phyloP scores from a whole-genome alignment of 1,284 basidiomycete genomes.

The Boletus sp. region DNA sequence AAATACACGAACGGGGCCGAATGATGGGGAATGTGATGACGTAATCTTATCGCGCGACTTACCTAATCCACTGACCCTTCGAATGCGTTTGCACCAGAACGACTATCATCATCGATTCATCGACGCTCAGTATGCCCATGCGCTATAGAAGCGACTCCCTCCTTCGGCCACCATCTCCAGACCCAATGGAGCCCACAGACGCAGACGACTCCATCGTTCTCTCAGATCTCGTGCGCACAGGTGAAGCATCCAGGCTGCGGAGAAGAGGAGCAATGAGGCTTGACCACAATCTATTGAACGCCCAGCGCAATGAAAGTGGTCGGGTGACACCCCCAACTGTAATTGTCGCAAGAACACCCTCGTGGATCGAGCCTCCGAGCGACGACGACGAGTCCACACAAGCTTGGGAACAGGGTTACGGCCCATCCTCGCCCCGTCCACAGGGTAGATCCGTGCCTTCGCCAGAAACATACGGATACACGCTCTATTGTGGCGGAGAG shows the following conservation, averaged over 20 bases:
- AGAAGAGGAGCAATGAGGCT: constrained; percentile 67
- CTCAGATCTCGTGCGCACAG: constrained; percentile 65
- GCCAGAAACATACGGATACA: constrained; percentile 35
- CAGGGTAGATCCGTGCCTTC: constrained; percentile 16
- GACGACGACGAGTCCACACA: constrained; percentile 36
- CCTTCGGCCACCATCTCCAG: constrained; percentile 13
- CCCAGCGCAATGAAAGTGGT: constrained; percentile 31
- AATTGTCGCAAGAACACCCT: constrained; percentile 31
- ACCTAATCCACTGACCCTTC: constrained; percentile 7
- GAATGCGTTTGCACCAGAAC: constrained; percentile 18
- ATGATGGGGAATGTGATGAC: constrained; percentile 5
- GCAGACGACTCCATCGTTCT: constrained; percentile 66
- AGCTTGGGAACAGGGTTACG: constrained; percentile 35
- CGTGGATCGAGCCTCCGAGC: constrained; percentile 37
- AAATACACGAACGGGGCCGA: too few relatives aligned
- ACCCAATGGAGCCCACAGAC: constrained; percentile 38
- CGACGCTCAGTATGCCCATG: constrained; percentile 31
- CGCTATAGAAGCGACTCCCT: constrained; percentile 29
- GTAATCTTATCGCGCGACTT: constrained; percentile 3
- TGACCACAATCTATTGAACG: constrained; percentile 41
- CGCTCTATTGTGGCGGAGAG: constrained; percentile 53
- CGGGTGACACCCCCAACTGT: constrained; percentile 30
- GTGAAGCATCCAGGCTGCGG: constrained; percentile 69
- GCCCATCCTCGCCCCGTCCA: constrained; percentile 26
- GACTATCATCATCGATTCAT: constrained; percentile 26